Evolutionary conservation across 1,284 basidiomycete species (phyloP).

Genomic region (Cerrena zonata): DNA sequence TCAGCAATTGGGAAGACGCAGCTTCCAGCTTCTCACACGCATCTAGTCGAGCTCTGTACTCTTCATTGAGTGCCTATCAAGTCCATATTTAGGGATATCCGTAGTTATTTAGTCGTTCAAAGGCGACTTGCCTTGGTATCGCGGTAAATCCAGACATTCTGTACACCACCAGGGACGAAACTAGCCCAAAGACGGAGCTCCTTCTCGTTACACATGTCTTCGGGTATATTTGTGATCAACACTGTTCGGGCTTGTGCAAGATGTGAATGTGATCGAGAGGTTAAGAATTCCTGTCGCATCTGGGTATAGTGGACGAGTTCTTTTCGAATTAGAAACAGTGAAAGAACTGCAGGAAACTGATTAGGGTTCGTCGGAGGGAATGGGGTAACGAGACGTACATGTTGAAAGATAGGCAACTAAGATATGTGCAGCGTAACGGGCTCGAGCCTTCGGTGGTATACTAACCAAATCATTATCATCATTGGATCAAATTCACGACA

Average conservation of each 20-base stretch:
- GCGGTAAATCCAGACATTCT: constrained; percentile 70
- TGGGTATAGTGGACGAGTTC: constrained; percentile 64
- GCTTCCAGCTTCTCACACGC: constrained; percentile 59
- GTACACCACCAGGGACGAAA: constrained; percentile 74
- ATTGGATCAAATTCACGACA: too few species aligned
- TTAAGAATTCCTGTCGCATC: constrained; percentile 66
- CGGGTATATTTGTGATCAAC: constrained; percentile 69
- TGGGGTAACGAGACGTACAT: constrained; percentile 22
- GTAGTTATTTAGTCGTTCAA: not conserved
- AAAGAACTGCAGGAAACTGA: constrained; percentile 43
- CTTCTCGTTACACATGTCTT: constrained; percentile 53
- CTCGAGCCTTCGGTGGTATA: constrained; percentile 25
- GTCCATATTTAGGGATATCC: not conserved
- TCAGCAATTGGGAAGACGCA: constrained; percentile 57
- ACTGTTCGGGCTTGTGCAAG: constrained; percentile 73
- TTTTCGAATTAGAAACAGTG: constrained; percentile 61
- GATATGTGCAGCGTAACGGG: constrained; percentile 44
- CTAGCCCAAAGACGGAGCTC: constrained; percentile 60
- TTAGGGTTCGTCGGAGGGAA: not conserved
- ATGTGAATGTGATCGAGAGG: constrained; percentile 54
- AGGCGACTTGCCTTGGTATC: constrained; percentile 33
- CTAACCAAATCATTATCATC: constrained; percentile 18
- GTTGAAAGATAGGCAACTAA: constrained; percentile 42
- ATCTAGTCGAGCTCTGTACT: constrained; percentile 54
- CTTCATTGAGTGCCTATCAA: constrained; percentile 49